phyloP scores from a whole-genome alignment of 2,329 filamentous ascomycete species.

The Aspergillus tamarii region DNA sequence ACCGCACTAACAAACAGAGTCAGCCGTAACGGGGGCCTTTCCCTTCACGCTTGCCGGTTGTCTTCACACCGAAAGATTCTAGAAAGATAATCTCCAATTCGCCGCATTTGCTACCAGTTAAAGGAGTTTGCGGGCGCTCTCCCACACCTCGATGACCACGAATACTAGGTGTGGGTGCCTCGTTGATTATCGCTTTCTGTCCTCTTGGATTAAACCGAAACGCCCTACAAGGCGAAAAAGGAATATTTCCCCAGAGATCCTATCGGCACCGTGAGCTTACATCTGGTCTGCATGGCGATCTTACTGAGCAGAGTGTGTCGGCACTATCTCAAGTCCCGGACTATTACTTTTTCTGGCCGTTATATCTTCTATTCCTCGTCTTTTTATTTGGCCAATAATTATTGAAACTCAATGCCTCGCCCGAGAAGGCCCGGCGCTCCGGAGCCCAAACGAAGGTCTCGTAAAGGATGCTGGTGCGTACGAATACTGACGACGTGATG shows the following conservation, averaged over 20 bases:
- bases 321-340: conserved; percentile 26
- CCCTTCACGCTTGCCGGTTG: neutral
- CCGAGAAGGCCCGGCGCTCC: conserved; percentile 66
- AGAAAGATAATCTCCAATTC: neutral
- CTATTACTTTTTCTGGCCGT: conserved; percentile 22
- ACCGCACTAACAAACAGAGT: neutral
- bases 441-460: conserved; percentile 68
- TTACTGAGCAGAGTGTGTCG: conserved; percentile 23
- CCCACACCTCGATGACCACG: conserved; percentile 40
- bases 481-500: conserved; percentile 13
- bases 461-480: conserved; percentile 69
- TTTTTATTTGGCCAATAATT: conserved; percentile 20
- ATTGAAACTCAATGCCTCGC: conserved; percentile 58
- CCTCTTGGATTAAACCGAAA: conserved; percentile 39
- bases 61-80: neutral
- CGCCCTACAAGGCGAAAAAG: conserved; percentile 31
- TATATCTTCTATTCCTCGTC: conserved; percentile 17
- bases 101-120: neutral
- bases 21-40: neutral
- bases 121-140: conserved; percentile 9
- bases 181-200: conserved; percentile 40
- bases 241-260: conserved; percentile 16
- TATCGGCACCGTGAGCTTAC: conserved; percentile 15
- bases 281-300: conserved; percentile 31
- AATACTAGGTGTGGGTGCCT: conserved; percentile 39